These are phyloP conservation scores for Umbelopsis ramanniana DNA, from an alignment of 192 early-diverging fungal species.

Conservation along the genomic window DNA sequence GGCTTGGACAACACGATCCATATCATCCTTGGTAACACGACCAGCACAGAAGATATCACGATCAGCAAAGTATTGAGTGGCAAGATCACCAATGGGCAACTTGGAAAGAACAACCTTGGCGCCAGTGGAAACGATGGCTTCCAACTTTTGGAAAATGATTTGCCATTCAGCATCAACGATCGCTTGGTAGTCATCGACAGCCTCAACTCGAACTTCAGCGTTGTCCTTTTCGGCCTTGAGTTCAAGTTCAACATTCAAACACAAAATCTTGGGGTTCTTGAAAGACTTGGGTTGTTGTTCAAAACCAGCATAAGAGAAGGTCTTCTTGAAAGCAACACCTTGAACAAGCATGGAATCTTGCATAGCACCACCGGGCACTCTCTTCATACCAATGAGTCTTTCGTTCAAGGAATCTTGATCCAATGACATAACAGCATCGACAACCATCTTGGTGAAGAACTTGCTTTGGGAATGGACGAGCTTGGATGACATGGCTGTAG, in stretches of 20 bases:
- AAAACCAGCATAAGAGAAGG: conserved; percentile 98
- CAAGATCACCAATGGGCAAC: conserved; percentile 97
- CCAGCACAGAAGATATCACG: conserved; percentile 99
- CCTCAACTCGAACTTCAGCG: conserved; percentile 96
- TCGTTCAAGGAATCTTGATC: conserved; percentile 97
- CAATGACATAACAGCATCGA: conserved; percentile 93
- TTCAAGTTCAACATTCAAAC: conserved; percentile 97
- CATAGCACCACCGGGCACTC: conserved; percentile 97
- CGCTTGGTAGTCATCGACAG: conserved; percentile 97
- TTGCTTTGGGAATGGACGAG: conserved; percentile 95
- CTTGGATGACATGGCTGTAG: conserved; percentile 98
- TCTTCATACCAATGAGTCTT: conserved; percentile 98
- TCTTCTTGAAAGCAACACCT: conserved; percentile 99
- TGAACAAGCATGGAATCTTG: conserved; percentile 95
- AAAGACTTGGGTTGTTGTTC: conserved; percentile 99
- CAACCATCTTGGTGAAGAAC: conserved; percentile 98
- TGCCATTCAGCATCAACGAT: conserved; percentile 99
- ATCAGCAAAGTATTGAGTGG: conserved; percentile 99
- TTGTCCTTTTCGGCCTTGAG: conserved; percentile 99
- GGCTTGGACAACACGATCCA: conserved; percentile 93
- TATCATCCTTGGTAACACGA: conserved; percentile 90
- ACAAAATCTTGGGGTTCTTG: conserved; percentile 87
- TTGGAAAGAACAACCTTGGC: conserved; percentile 98
- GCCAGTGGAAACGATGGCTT: conserved; percentile 91
- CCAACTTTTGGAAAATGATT: conserved; percentile 98